Evolutionary conservation across 1,139 yeast species (phyloP), one percentile per base, ranked within the genome.

Genomic region (Diutina siamensis): DNA sequence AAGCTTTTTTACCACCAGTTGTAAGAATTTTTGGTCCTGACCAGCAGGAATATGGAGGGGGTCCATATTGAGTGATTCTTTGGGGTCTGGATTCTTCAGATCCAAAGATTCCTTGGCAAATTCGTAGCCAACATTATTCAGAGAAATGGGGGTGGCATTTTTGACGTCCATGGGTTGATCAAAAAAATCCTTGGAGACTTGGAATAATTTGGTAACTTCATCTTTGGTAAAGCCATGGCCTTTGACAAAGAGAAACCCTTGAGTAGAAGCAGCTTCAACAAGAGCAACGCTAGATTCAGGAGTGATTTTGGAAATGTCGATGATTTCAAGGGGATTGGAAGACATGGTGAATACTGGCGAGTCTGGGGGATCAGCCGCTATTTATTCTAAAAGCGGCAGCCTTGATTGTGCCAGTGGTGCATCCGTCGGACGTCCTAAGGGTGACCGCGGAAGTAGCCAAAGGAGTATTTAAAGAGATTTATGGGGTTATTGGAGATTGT

Each of bases 241-340:
- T 53, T 82, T 85, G 5, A 83, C 67, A 53, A 82, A 80, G 41
- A 83, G 64, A 54, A 84, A 83, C 0, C 94, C 94, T 50, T 81
- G 82, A 0, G 76, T 62, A 15, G 76, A 66, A 7, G 87, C 86
- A 1, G 92, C 92, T 3, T 74, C 64, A 10, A 81, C 67, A 17
- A 84, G 67, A 45, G 70, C 64, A 7, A 65, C 67, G 0, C 79
- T 82, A 1, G 83, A 72, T 12, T 53, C 48, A 15, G 58, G 56
- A 48, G 71, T 64, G 36, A 71, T 55, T 5, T 55, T 52, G n/a
- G 80, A 64, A 12, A 83, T 69, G 53, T 83, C 86, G 17, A 83
- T 72, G 2, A 75, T 62, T 48, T 74, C 65, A 22, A 76, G 58
- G 2, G 80, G 78, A 46, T 68, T 68, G 32, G 28, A 19, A 17